Conservation (phyloP, 345 rosid genomes). For the Eucalyptus viminalis region DNA sequence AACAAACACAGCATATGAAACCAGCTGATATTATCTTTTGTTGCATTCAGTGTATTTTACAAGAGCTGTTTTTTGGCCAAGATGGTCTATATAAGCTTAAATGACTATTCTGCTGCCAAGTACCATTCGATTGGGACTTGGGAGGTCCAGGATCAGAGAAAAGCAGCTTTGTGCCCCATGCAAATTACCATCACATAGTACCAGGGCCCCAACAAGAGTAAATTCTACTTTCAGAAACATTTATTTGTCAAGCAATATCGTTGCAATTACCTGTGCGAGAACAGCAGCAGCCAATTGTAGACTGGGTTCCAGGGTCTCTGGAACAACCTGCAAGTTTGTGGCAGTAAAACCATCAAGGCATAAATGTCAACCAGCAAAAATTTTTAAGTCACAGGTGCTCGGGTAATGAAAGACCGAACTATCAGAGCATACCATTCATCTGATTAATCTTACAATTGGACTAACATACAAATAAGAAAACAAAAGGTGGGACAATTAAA, state of each 20-base stretch:
- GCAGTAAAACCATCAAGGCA: neutral
- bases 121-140: neutral
- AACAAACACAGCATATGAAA: neutral
- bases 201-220: neutral
- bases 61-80: neutral
- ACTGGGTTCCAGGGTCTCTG: constrained; percentile 99
- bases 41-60: neutral
- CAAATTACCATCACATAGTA: neutral
- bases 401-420: neutral
- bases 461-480: neutral
- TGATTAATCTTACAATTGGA: neutral
- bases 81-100: neutral
- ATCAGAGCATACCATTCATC: neutral
- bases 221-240: neutral
- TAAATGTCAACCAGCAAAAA: neutral
- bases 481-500: neutral
- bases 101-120: neutral
- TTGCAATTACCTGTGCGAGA: constrained; percentile 73
- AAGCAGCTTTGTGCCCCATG: neutral
- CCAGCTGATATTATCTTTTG: neutral
- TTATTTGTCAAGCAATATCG: neutral
- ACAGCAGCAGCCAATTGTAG: constrained; percentile 98
- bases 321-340: constrained; percentile 62
- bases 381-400: neutral
- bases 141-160: neutral